Percentiles rank a stretch among this genome's conserved stretches.
Evolutionary conservation across 805 yeast species (phyloP).

Genomic region (Candida berthetii): DNA sequence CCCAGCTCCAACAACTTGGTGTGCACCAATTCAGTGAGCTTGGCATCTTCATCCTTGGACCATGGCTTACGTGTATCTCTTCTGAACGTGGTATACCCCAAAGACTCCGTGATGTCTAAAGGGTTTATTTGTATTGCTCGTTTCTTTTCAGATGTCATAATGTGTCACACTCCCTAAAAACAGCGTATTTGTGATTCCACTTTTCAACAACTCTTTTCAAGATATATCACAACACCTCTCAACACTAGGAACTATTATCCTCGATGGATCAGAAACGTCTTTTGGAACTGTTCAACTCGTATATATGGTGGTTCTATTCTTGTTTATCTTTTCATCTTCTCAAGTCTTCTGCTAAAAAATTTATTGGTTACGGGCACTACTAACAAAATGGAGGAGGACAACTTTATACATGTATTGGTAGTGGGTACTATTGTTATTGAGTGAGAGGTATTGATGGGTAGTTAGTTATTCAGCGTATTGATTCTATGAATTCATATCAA

Average conservation of each 20-base stretch:
- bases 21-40: conserved; percentile 37
- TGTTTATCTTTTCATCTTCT: neutral
- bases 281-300: neutral
- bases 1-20: conserved; percentile 26
- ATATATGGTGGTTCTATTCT: neutral
- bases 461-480: too few relatives aligned
- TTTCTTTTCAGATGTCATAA: conserved; percentile 9
- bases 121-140: conserved; percentile 28
- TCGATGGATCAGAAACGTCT: too few relatives aligned
- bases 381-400: too few relatives aligned
- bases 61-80: conserved; percentile 61
- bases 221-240: too few relatives aligned
- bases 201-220: too few relatives aligned
- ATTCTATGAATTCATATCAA: too few relatives aligned
- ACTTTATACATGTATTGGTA: too few relatives aligned
- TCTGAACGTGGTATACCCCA: conserved; percentile 71
- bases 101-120: conserved; percentile 52
- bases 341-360: neutral
- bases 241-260: too few relatives aligned
- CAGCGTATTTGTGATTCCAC: too few relatives aligned
- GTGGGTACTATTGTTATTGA: too few relatives aligned
- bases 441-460: too few relatives aligned
- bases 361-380: neutral
- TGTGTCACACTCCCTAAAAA: neutral
- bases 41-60: conserved; percentile 69